Base-by-base conservation (phyloP, 148 eudicot species). In the Spergularia marina region DNA sequence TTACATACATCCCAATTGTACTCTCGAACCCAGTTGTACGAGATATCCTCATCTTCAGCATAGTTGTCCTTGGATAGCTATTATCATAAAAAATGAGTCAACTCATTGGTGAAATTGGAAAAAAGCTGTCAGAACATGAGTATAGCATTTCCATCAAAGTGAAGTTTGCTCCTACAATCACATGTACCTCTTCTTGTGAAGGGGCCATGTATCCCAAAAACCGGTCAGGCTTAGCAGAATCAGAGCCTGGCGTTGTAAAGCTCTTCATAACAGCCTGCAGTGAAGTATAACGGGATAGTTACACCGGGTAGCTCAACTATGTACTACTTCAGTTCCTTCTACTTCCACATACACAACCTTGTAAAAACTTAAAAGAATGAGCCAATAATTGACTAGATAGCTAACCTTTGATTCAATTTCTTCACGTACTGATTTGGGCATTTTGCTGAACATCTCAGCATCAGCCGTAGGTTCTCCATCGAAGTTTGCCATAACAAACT, bases 131-230 rank as follows among this genome's bases (percentile, higher is more conserved):
- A 53, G 10, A 16, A 34, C 74, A 49, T 60, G 30, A 15, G 49
- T 49, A 70, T 34, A 23, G 11, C 17, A 39, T n/a, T 20, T 17
- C n/a, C 14, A 44, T 66, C 17, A 40, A 13, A 21, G 23, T 15
- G n/a, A 67, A 63, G 20, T 66, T 21, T n/a, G 59, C 60, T 69
- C 41, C 20, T 54, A 54, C 25, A 49, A 21, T 60, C 41, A 74
- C 51, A 17, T 55, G 34, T 86, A 95, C 99, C 97, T 95, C 97
- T 52, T 86, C 88, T 60, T 74, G 82, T 52, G 90, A 79, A 15
- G 99, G 99, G 60, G 89, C 94, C 97, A 95, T 92, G 83, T 92
- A 95, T 21, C 91, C 99, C 79, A 95, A 78, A 77, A 92, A 92
- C 67, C 88, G 89, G 60, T 95, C 97, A 62, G 89, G 84, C 74